These are phyloP conservation scores for Colletotrichum horii DNA, from an alignment of 2,329 filamentous ascomycete species.

Conservation along the genomic window DNA sequence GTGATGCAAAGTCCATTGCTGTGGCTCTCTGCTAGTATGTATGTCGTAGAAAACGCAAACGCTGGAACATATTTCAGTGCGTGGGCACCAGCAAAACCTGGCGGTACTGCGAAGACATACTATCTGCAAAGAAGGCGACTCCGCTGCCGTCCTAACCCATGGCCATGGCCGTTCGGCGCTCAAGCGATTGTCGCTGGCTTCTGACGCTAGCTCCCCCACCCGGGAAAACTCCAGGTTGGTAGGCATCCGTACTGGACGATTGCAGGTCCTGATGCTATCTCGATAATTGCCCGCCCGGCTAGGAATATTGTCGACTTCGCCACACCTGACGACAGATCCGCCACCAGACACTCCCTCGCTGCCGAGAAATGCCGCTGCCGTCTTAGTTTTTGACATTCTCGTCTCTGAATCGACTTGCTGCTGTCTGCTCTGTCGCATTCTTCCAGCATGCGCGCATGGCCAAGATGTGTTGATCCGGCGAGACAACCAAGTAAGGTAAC, in stretches of 20 bases:
- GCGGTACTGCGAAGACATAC: background rate
- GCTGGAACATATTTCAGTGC: background rate
- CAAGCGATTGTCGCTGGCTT: background rate
- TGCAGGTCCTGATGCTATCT: background rate
- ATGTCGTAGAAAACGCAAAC: background rate
- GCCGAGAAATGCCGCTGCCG: background rate
- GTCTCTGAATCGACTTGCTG: background rate
- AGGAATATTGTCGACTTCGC: background rate
- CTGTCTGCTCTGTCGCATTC: background rate
- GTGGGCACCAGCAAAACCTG: background rate
- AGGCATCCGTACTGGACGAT: background rate
- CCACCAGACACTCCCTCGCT: background rate
- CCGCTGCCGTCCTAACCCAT: conserved; percentile 6
- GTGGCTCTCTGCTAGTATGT: background rate
- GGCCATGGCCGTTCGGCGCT: background rate
- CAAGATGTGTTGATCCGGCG: background rate
- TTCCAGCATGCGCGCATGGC: background rate
- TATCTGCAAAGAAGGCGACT: background rate
- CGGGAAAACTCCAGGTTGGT: background rate
- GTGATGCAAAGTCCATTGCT: background rate
- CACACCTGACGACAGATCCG: background rate
- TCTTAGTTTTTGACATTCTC: background rate
- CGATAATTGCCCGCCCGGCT: background rate
- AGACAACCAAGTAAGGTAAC: background rate
- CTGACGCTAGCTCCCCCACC: background rate